phyloP scores from a whole-genome alignment of 768 basidiomycete species.

The Pisolithus orientalis region DNA sequence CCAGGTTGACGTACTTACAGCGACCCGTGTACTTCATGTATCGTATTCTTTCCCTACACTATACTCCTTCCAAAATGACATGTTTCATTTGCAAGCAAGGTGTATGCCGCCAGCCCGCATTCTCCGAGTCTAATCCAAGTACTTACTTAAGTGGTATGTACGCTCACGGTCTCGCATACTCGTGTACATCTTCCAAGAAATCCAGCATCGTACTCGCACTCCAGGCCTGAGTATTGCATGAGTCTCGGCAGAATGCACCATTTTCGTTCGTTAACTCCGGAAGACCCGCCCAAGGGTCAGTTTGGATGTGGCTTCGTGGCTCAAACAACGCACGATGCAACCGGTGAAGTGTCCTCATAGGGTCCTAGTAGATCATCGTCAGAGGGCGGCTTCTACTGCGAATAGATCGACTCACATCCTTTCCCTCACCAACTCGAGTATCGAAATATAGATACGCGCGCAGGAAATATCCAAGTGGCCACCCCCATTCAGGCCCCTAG shows the following conservation, averaged over 20 bases:
- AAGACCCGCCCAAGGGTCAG: slow-evolving; percentile 87
- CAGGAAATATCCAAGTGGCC: slow-evolving; percentile 94
- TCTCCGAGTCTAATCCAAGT: too few species aligned
- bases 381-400: neutral
- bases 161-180: slow-evolving; percentile 5
- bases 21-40: too few species aligned
- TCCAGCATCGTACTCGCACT: slow-evolving; percentile 89
- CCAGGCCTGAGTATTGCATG: slow-evolving; percentile 95
- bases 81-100: too few species aligned
- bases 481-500: slow-evolving; percentile 91
- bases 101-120: too few species aligned
- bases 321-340: slow-evolving; percentile 68
- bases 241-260: slow-evolving; percentile 78
- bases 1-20: too few species aligned
- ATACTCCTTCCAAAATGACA: too few species aligned
- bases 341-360: slow-evolving; percentile 67
- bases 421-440: slow-evolving; percentile 55
- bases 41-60: too few species aligned
- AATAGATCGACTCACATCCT: slow-evolving; percentile 45
- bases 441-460: slow-evolving; percentile 92
- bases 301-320: slow-evolving; percentile 66
- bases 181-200: slow-evolving; percentile 67
- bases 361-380: slow-evolving; percentile 42
- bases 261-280: slow-evolving; percentile 90
- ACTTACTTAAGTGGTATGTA: too few species aligned